Conservation (phyloP, 345 rosid species). For the Garcia nutans region DNA sequence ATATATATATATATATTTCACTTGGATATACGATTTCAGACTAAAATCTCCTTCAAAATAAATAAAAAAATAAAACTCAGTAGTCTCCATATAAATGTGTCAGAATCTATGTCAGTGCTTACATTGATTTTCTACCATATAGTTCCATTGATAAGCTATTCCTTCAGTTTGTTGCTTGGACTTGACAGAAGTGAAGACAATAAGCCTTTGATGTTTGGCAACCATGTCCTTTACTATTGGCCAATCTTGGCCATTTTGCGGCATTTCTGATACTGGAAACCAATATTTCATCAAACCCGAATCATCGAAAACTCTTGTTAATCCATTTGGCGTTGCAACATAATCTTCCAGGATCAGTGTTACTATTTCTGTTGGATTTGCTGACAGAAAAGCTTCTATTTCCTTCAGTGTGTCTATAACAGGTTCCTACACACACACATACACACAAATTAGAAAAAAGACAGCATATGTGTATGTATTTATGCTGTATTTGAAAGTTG, state of each 20-base stretch:
- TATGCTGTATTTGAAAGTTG: too few species aligned
- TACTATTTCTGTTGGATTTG: constrained; percentile 53
- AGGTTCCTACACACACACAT: constrained; percentile 46
- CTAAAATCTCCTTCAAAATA: too few species aligned
- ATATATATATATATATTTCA: too few species aligned
- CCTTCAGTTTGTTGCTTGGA: constrained; percentile 49
- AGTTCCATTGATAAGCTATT: constrained; percentile 69
- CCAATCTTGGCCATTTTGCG: constrained; percentile 51
- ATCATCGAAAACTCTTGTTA: constrained; percentile 53
- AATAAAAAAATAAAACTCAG: background rate
- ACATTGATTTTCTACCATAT: constrained; percentile 55
- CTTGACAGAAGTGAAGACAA: constrained; percentile 51
- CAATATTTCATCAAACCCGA: constrained; percentile 60
- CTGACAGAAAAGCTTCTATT: constrained; percentile 56
- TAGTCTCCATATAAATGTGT: too few species aligned
- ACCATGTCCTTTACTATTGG: constrained; percentile 51
- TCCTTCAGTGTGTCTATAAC: constrained; percentile 55
- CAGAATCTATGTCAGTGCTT: background rate
- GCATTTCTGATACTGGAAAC: constrained; percentile 55
- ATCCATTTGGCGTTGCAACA: constrained; percentile 46
- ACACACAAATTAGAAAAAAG: too few species aligned
- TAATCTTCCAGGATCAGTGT: constrained; percentile 69
- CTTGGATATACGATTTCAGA: too few species aligned
- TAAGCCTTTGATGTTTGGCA: constrained; percentile 42
- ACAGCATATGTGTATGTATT: too few species aligned